phyloP scores from a whole-genome alignment of 306 rosid genomes.

The Coriaria nepalensis region DNA sequence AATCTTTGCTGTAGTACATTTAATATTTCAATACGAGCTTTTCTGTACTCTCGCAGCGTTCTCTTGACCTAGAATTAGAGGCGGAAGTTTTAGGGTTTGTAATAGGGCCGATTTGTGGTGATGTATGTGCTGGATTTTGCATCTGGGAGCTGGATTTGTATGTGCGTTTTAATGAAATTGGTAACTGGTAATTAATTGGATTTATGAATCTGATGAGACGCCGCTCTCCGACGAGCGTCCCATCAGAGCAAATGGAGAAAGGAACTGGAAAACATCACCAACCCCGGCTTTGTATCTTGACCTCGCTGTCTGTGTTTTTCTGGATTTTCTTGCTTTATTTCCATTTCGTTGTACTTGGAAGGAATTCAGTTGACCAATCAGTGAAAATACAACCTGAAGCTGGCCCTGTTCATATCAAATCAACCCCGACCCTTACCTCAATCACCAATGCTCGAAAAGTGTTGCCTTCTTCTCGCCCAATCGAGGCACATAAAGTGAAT shows the following conservation, averaged over 20 bases:
- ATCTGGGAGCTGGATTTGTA: constrained; percentile 3
- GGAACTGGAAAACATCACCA: constrained; percentile 53
- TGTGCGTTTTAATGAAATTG: constrained; percentile 13
- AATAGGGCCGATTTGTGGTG: too few relatives aligned
- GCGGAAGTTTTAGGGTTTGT: not conserved
- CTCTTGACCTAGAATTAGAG: not conserved
- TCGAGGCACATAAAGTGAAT: not conserved
- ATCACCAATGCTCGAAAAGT: constrained; percentile 13
- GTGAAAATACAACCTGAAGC: constrained; percentile 17
- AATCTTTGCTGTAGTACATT: not conserved
- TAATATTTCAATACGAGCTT: not conserved
- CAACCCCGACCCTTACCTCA: constrained; percentile 15
- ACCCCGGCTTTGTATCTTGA: constrained; percentile 52
- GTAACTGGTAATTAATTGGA: constrained; percentile 12
- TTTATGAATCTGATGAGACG: constrained; percentile 51
- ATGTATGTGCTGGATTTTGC: constrained; percentile 2
- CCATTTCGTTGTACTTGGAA: constrained; percentile 58
- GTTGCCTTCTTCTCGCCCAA: constrained; percentile 6
- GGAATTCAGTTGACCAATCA: constrained; percentile 22
- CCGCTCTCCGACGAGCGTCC: constrained; percentile 42
- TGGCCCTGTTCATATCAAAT: constrained; percentile 15
- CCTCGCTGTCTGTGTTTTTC: constrained; percentile 45
- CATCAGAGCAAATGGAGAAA: constrained; percentile 60
- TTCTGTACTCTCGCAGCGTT: not conserved
- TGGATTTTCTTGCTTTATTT: constrained; percentile 70